Evolutionary conservation across 2,329 filamentous ascomycete genomes (phyloP), one percentile per base, ranked within the genome.

Genomic region (Stachybotrys elegans): DNA sequence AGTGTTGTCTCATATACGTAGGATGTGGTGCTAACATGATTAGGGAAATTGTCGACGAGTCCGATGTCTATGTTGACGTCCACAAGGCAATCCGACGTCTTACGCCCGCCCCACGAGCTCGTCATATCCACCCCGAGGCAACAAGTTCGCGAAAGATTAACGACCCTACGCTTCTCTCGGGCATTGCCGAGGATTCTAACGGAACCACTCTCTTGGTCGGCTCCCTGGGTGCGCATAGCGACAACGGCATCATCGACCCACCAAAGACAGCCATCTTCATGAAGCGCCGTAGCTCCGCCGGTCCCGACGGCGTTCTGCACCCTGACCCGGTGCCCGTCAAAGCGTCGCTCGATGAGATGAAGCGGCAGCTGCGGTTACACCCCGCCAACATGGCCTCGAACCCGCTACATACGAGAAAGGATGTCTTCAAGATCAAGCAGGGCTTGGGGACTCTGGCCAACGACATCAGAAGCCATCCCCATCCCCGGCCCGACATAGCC

Each of bases 21-120:
- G 17, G 13, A 20, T 19, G 21, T 20, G 8, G 7, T 32, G 25
- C 51, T 59, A 47, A 58, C 48, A 19, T 49, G 25, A 45, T 60
- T 21, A 91, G 87, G 72, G 93, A 98, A 76, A 98, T 97, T 51
- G 94, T 98, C 50, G 93, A 98, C 62, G 93, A 98, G 65, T 97
- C 92, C 0, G 93, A 98, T 65, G 93, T 98, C 11, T 98, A 95
- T 58, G 85, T 98, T 51, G 93, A 98, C 63, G 90, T 98, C 3
- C 93, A 97, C 73, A 97, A 97, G 70, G 93, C 93, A 19, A 96
- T 98, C 54, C 83, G 93, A 46, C 87, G 93, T 42, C 79, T 94
- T 57, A 81, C 85, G 17, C 90, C 90, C 1, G 90, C 91, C 2
- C 92, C 92, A 2, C 86, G 88, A 58, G 82, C 82, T 36, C 80